Conservation (phyloP, 1,139 yeast species). For the Tardiomyces digboiensis region DNA sequence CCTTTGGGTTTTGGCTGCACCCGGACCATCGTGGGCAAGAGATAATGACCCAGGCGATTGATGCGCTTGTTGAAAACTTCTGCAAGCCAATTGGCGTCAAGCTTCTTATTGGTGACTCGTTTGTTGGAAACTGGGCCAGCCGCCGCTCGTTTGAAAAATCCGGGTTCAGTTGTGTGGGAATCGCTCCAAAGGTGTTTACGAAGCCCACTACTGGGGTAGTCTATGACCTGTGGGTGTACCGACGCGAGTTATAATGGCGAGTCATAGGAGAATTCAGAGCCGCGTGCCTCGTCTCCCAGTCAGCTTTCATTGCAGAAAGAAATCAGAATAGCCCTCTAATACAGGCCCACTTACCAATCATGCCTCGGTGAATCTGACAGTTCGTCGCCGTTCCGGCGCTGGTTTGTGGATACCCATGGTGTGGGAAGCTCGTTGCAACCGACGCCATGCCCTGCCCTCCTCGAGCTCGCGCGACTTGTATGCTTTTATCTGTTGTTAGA, state of each 20-base stretch:
- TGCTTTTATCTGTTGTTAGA: constrained; percentile 4
- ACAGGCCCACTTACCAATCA: no score
- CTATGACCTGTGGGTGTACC: neutral
- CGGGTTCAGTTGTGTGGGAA: neutral
- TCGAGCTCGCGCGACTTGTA: constrained; percentile 9
- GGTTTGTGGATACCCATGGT: neutral
- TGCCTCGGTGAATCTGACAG: neutral
- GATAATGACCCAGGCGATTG: neutral
- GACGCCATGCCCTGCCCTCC: constrained; percentile 8
- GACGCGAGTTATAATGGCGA: no score
- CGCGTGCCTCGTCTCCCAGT: no score
- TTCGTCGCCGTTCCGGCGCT: neutral
- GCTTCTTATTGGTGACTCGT: neutral
- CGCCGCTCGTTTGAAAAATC: neutral
- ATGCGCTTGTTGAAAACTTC: neutral
- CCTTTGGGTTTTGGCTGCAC: neutral
- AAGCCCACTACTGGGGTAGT: neutral
- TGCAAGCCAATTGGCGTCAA: neutral
- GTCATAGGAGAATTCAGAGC: no score
- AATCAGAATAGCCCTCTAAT: no score
- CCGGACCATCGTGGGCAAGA: neutral
- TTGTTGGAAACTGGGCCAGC: neutral
- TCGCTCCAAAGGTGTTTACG: neutral
- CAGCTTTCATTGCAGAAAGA: no score
- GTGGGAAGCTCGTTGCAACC: neutral